phyloP scores from a whole-genome alignment of 2,329 filamentous ascomycete species.

The Emericellopsis cladophorae region DNA sequence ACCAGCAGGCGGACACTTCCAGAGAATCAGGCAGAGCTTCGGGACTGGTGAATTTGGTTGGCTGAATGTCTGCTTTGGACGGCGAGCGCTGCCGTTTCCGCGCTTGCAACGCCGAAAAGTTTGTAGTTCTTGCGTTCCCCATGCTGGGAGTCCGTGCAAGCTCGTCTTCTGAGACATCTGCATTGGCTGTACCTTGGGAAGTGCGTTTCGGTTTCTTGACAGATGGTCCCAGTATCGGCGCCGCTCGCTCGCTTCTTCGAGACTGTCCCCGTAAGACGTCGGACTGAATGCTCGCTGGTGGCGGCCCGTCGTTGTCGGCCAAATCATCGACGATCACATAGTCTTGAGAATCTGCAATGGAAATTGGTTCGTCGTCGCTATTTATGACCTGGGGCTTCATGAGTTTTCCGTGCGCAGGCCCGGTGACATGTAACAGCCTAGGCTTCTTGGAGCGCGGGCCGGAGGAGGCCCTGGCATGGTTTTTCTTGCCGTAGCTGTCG shows the following conservation, averaged over 20 bases:
- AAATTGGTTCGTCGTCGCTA: no score
- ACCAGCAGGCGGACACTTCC: background rate
- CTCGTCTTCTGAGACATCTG: slow-evolving; percentile 15
- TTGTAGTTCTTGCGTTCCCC: background rate
- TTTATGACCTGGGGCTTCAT: no score
- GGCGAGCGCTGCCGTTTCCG: background rate
- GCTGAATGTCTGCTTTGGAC: background rate
- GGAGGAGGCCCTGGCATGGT: no score
- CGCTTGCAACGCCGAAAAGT: background rate
- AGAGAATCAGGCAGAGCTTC: background rate
- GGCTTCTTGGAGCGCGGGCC: no score
- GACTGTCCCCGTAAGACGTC: background rate
- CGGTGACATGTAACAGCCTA: no score
- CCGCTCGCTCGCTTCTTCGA: background rate
- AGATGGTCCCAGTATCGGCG: slow-evolving; percentile 1
- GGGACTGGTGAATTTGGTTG: background rate
- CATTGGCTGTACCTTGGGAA: slow-evolving; percentile 6
- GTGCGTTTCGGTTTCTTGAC: slow-evolving; percentile 6
- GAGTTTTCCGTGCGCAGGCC: no score
- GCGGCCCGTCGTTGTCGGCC: no score
- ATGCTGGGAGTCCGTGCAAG: slow-evolving; percentile 6
- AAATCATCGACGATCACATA: no score
- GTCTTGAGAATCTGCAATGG: no score
- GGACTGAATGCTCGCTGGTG: slow-evolving; percentile 2
- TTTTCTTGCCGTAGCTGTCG: background rate